Evolutionary conservation across 2,329 filamentous ascomycete species (phyloP), one percentile per base, ranked within the genome.

Genomic region (Aspergillus fumigatus): DNA sequence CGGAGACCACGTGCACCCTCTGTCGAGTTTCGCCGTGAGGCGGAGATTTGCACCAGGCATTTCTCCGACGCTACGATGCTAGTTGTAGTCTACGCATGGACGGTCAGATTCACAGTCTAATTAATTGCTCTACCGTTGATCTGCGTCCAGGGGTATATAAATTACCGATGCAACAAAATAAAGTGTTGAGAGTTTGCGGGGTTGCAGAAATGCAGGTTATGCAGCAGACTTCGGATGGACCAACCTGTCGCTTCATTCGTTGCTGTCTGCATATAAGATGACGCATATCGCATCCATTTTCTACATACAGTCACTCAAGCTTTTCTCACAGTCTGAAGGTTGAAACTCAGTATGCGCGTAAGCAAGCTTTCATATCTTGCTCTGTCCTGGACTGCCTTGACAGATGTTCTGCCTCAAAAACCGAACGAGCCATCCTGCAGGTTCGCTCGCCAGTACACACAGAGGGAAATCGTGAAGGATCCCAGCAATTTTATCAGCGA

Each of bases 401-500:
- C 14, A 17, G 14, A 38, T 38, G 32, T 14, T 38, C 32, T 17
- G 32, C 32, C 32, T 38, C 14, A 17, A 38, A 38, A 38, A 17
- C 32, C 14, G 5, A 38, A 14, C 5, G 5, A 38, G 7, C 32
- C 32, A 38, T 38, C 32, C 32, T 38, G 32, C 14, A 5, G 14
- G 14, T 38, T 38, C 5, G 32, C 32, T 38, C 32, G 32, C 32
- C 32, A 38, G 7, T 38, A 38, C 14, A 17, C 32, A 6, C 32
- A 17, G 14, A 7, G 7, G 32, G 32, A 38, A 7, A 17, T 38
- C 32, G 17, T 38, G 6, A 38, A 17, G 14, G 2, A 38, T 38
- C 32, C 32, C 32, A 38, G 32, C 14, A 17, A 7, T 6, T 38
- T 38, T 27, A 65, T 70, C 26, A 69, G 66, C 59, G 69, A 77